Evolutionary conservation across 2,329 filamentous ascomycete genomes (phyloP).

Genomic region (Myriangium duriaei): DNA sequence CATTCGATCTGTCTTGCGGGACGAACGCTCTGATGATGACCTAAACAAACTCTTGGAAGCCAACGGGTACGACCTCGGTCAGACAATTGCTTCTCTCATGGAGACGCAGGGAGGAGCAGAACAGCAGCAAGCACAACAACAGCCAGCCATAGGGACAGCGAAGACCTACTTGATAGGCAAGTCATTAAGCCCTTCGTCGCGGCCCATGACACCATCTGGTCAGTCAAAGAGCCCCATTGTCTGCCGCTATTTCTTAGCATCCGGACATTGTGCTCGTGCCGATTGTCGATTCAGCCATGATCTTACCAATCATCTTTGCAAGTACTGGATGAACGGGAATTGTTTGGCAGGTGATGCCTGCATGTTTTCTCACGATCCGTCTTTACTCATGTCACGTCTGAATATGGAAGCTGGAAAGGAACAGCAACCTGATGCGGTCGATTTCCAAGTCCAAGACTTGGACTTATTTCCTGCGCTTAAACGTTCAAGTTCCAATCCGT

Average conservation of each 20-base stretch:
- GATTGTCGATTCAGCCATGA: constrained; percentile 98
- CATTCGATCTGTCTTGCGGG: constrained; percentile 84
- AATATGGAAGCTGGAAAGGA: constrained; percentile 57
- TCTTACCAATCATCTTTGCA: constrained; percentile 91
- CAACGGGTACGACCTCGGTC: constrained; percentile 86
- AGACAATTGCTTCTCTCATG: constrained; percentile 82
- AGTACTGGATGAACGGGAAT: constrained; percentile 96
- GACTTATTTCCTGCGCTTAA: constrained; percentile 72
- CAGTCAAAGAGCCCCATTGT: constrained; percentile 76
- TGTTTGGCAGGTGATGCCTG: constrained; percentile 89
- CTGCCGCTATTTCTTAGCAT: constrained; percentile 94
- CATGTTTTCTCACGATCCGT: constrained; percentile 93
- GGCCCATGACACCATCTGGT: constrained; percentile 63
- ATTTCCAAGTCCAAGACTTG: constrained; percentile 70
- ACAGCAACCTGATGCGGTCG: constrained; percentile 49
- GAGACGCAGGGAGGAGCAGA: constrained; percentile 33
- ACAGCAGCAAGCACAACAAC: constrained; percentile 34
- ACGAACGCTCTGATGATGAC: constrained; percentile 81
- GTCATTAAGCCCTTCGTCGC: constrained; percentile 60
- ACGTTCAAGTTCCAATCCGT: constrained; percentile 31
- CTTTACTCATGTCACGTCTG: constrained; percentile 71
- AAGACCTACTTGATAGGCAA: constrained; percentile 70
- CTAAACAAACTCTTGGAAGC: constrained; percentile 81
- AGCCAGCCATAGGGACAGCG: constrained; percentile 30
- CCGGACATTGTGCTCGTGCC: constrained; percentile 85